phyloP scores from a whole-genome alignment of 2,329 filamentous ascomycete genomes.

The Fusarium tjaetaba region DNA sequence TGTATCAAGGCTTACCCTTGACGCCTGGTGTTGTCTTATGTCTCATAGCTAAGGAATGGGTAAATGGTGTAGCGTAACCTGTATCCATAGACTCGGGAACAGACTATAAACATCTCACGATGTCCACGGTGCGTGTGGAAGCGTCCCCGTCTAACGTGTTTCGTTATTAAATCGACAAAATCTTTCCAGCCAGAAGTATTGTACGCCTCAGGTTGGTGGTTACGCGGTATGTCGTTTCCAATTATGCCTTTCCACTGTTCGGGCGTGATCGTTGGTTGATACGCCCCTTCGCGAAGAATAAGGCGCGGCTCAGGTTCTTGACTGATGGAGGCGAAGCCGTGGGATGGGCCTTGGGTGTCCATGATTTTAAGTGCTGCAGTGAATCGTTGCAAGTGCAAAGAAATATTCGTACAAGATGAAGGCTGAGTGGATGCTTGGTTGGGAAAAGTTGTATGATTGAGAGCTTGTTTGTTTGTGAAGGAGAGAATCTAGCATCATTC shows the following conservation, averaged over 20 bases:
- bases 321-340: not conserved
- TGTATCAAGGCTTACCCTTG: not conserved
- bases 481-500: rapidly evolving
- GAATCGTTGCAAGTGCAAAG: not conserved
- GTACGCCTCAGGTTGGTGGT: rapidly evolving
- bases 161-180: not conserved
- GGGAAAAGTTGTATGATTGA: not conserved
- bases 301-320: not conserved
- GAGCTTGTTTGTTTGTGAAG: not conserved
- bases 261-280: not conserved
- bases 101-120: not conserved
- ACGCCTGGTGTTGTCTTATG: rapidly evolving
- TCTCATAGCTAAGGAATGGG: not conserved
- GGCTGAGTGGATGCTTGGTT: not conserved
- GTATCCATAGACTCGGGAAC: not conserved
- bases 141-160: rapidly evolving
- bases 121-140: not conserved
- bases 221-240: rapidly evolving
- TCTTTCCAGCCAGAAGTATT: not conserved
- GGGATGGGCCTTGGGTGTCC: not conserved
- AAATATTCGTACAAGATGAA: not conserved
- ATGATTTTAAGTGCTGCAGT: not conserved
- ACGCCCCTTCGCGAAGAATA: not conserved
- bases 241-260: not conserved
- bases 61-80: not conserved